Base-by-base conservation (phyloP, 371 early-diverging fungal species). In the Lichtheimia hyalospora region DNA sequence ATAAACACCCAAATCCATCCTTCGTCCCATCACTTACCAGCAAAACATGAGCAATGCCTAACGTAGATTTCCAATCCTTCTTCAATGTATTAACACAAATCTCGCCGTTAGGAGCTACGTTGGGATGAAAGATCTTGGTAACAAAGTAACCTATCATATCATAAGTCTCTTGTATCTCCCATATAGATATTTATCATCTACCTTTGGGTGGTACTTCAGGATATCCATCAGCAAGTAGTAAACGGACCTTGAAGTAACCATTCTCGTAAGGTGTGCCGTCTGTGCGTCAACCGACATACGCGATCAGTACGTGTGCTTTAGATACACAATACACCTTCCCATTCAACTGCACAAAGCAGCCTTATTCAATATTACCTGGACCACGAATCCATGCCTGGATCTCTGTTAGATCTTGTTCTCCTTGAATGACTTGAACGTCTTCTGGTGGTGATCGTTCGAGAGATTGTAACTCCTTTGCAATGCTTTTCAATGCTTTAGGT, bases 71-170 rank as follows among this genome's bases (percentile, higher is more conserved):
- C 96, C 97, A 96, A 69, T 96, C 96, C 70, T 89, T 93, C 64
- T 95, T 95, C 25, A 96, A 76, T 8, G 95, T 94, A 69, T 86
- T 92, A 24, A 96, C 94, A 70, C 97, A 96, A 61, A 96, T 91
- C 57, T 95, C 95, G 23, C 97, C 97, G 21, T 70, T 66, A 21
- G 77, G 64, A 5, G 94, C 86, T 0, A 96, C 93, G 66, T 96
- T 96, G 7, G 97, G 97, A 67, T 96, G 96, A 63, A 94, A 96
- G 8, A 96, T 94, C 68, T 92, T 93, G 20, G 96, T 95, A 8
- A 84, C 52, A 71, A 96, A 95, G 59, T 73, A 78, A 28, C 92
- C 90, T 77, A 58, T 8, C 18, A 51, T 3, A 42, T 18, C 15
- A 49, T 52, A n/a, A 46, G 46, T 6, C 10, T n/a, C 46, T 18